Conservation (phyloP, 805 yeast genomes). For the Sugiyamaella floridensis region DNA sequence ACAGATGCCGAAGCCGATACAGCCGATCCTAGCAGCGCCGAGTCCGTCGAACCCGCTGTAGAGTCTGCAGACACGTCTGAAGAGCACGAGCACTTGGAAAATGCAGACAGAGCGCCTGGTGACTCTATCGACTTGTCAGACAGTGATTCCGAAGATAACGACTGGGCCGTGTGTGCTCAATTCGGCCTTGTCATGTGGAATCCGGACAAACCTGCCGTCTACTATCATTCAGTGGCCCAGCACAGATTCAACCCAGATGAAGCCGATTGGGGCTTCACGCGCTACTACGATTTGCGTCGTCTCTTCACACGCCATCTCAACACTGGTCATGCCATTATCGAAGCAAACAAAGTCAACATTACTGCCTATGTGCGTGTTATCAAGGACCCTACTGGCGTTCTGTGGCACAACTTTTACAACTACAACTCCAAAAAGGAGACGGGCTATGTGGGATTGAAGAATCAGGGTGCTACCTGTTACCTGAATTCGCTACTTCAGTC, state of each 20-base stretch:
- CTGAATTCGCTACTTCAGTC: constrained; percentile 88
- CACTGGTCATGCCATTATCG: constrained; percentile 35
- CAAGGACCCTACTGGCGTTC: constrained; percentile 86
- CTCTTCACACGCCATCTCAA: constrained; percentile 34
- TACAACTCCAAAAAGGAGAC: constrained; percentile 77
- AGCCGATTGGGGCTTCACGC: constrained; percentile 94
- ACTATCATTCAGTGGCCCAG: constrained; percentile 54
- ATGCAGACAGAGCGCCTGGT: background rate
- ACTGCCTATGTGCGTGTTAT: constrained; percentile 72
- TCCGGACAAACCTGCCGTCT: constrained; percentile 60
- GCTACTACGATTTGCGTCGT: constrained; percentile 53
- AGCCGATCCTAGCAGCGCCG: constrained; percentile 29
- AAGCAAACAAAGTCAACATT: constrained; percentile 54
- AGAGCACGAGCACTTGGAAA: background rate
- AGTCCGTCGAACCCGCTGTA: background rate
- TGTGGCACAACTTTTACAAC: constrained; percentile 83
- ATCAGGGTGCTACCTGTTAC: constrained; percentile 98
- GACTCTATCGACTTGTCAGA: background rate
- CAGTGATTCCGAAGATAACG: constrained; percentile 17
- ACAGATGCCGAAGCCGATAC: constrained; percentile 23
- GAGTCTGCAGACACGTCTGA: background rate
- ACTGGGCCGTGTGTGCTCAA: constrained; percentile 89
- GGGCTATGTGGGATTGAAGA: constrained; percentile 86
- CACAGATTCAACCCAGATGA: constrained; percentile 73
- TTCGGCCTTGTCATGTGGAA: constrained; percentile 81